Evolutionary conservation across 1,284 basidiomycete species (phyloP), one percentile per base, ranked within the genome.

Genomic region (Coniophora puteana): DNA sequence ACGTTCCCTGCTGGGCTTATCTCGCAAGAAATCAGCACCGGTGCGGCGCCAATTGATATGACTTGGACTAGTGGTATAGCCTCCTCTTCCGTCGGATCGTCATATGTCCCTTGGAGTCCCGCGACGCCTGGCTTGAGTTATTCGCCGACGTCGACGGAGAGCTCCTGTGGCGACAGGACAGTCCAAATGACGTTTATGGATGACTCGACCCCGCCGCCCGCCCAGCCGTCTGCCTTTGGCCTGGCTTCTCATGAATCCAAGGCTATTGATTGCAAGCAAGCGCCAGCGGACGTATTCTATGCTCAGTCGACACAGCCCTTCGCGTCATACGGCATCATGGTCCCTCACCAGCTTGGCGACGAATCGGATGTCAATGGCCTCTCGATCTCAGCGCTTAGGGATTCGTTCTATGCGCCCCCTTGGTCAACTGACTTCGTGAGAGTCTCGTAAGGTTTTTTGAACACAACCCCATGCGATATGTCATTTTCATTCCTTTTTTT

Each of bases 101-200:
- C 43, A 11, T 35, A 20, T 21, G 18, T 20, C 12, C 23, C 37
- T 8, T 32, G 18, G 36, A 69, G 65, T 48, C 74, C 76, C 3
- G 57, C 67, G 14, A 78, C 75, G 0, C 78, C 77, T 1, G 61
- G 65, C 16, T 70, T 80, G 22, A 71, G 65, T 11, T 74, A 75
- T 39, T 80, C 78, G 1, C 78, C 78, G 0, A 70, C 73, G 1
- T 69, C 75, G 2, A 77, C 74, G 2, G 76, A 74, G 41, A 78
- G 72, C 0, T 75, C 73, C 3, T 52, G 64, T 32, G 74, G 72
- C 23, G 75, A 78, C 47, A 67, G 67, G 14, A 79, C 74, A 0
- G 62, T 78, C 16, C 77, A 78, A 47, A 72, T 78, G 71, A 56
- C 67, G 7, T 76, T 76, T 40, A 58, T 68, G 49, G 76, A 78